Evolutionary conservation across 768 basidiomycete species (phyloP).

Genomic region (Steccherinum ochraceum): DNA sequence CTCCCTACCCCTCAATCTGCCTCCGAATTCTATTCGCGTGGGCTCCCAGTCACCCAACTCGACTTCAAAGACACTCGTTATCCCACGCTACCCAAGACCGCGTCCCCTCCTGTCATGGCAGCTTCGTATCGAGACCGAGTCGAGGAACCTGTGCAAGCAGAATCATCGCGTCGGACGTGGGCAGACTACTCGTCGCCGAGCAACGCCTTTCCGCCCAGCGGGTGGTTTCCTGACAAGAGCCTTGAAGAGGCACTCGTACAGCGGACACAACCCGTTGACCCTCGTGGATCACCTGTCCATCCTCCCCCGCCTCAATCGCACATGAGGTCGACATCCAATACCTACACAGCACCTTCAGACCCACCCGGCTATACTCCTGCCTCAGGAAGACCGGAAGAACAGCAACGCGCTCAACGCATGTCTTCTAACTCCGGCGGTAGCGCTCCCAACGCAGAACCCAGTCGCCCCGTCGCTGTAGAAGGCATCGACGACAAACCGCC

Average conservation of each 20-base stretch:
- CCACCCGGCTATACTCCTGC: neutral
- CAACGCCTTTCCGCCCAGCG: slow-evolving; percentile 1
- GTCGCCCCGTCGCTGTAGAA: neutral
- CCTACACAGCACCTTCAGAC: slow-evolving; percentile 1
- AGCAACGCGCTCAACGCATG: slow-evolving; percentile 2
- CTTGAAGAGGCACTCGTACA: slow-evolving; percentile 13
- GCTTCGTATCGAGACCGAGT: slow-evolving; percentile 11
- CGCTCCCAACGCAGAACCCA: slow-evolving; percentile 5
- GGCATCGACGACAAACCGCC: neutral
- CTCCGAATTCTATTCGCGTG: slow-evolving; percentile 41
- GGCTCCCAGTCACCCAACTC: slow-evolving; percentile 49
- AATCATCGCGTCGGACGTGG: slow-evolving; percentile 13
- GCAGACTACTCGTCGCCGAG: slow-evolving; percentile 5
- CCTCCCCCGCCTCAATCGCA: neutral
- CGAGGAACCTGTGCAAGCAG: slow-evolving; percentile 10
- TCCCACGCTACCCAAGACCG: slow-evolving; percentile 22
- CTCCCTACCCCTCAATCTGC: slow-evolving; percentile 22
- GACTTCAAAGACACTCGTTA: slow-evolving; percentile 64
- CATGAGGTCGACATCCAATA: slow-evolving; percentile 3
- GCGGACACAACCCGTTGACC: slow-evolving; percentile 10
- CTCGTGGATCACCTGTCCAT: neutral
- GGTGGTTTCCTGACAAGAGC: slow-evolving; percentile 19
- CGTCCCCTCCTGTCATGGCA: neutral
- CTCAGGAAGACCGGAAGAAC: slow-evolving; percentile 1
- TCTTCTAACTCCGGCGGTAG: neutral